These are phyloP conservation scores for Chloropicon primus DNA, from an alignment of 139 green algal species.

Conservation along the genomic window DNA sequence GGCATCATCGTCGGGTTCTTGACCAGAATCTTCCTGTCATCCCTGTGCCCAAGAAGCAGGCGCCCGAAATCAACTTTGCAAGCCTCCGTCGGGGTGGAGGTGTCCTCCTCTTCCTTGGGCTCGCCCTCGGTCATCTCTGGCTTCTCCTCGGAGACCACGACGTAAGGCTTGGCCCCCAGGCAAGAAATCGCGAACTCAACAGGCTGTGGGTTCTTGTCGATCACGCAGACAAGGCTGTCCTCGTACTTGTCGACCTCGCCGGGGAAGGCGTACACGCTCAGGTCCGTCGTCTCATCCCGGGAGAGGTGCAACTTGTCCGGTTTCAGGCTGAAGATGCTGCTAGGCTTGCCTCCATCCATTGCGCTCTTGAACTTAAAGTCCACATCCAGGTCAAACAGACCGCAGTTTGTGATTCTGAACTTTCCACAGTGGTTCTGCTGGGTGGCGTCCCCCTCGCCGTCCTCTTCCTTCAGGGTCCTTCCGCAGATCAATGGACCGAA, in stretches of 20 bases:
- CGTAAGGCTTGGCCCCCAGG: slow-evolving; percentile 39
- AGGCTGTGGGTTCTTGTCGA: slow-evolving; percentile 48
- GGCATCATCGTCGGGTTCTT: slow-evolving; percentile 53
- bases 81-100: background rate
- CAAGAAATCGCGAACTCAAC: slow-evolving; percentile 49
- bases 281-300: slow-evolving; percentile 45
- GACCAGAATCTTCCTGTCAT: slow-evolving; percentile 39
- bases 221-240: slow-evolving; percentile 40
- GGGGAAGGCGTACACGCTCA: slow-evolving; percentile 51
- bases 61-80: slow-evolving; percentile 40
- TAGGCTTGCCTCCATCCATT: background rate
- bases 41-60: slow-evolving; percentile 42
- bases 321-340: slow-evolving; percentile 22
- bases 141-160: slow-evolving; percentile 21
- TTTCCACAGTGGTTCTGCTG: slow-evolving; percentile 42
- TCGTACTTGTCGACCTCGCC: slow-evolving; percentile 8
- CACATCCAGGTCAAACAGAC: slow-evolving; percentile 44
- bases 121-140: slow-evolving; percentile 14
- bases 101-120: slow-evolving; percentile 19
- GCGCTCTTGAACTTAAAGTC: slow-evolving; percentile 36
- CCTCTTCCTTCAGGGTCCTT: slow-evolving; percentile 18
- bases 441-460: background rate
- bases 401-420: slow-evolving; percentile 65
- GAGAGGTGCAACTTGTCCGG: slow-evolving; percentile 33
- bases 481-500: slow-evolving; percentile 54